Conservation (phyloP, 1,284 basidiomycete species). For the Sanghuangporus weigelae region DNA sequence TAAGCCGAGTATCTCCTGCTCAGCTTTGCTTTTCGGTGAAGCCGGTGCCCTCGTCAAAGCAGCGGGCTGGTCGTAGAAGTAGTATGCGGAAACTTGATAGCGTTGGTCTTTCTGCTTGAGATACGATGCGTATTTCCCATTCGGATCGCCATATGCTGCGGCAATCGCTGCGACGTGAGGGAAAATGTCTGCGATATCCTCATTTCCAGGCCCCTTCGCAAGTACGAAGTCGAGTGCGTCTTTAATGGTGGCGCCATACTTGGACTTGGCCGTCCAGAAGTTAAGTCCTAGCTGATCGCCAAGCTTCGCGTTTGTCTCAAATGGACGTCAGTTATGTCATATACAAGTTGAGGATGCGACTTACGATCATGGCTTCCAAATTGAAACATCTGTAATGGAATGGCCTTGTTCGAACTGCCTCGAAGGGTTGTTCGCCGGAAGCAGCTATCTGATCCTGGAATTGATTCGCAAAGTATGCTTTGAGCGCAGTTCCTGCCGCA, state of each 20-base stretch:
- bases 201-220: slow-evolving; percentile 37
- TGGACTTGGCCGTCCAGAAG: slow-evolving; percentile 46
- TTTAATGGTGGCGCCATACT: slow-evolving; percentile 51
- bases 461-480: slow-evolving; percentile 40
- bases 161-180: slow-evolving; percentile 50
- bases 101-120: slow-evolving; percentile 28
- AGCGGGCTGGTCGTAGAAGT: slow-evolving; percentile 46
- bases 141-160: slow-evolving; percentile 52
- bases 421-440: slow-evolving; percentile 56
- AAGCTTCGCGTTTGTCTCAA: slow-evolving; percentile 48
- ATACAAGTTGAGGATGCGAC: slow-evolving; percentile 23
- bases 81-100: slow-evolving; percentile 41
- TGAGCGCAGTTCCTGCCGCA: slow-evolving; percentile 35
- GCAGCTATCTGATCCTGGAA: slow-evolving; percentile 50
- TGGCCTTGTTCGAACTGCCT: slow-evolving; percentile 54
- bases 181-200: slow-evolving; percentile 39
- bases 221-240: slow-evolving; percentile 52
- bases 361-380: slow-evolving; percentile 61
- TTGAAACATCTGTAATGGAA: slow-evolving; percentile 66
- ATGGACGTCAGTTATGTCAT: slow-evolving; percentile 19
- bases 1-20: slow-evolving; percentile 2
- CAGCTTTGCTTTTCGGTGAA: not conserved
- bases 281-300: slow-evolving; percentile 47
- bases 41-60: slow-evolving; percentile 27
- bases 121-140: slow-evolving; percentile 45